Base-by-base conservation (phyloP, 163 green algal species). In the Chlamydomonas reinhardtii region DNA sequence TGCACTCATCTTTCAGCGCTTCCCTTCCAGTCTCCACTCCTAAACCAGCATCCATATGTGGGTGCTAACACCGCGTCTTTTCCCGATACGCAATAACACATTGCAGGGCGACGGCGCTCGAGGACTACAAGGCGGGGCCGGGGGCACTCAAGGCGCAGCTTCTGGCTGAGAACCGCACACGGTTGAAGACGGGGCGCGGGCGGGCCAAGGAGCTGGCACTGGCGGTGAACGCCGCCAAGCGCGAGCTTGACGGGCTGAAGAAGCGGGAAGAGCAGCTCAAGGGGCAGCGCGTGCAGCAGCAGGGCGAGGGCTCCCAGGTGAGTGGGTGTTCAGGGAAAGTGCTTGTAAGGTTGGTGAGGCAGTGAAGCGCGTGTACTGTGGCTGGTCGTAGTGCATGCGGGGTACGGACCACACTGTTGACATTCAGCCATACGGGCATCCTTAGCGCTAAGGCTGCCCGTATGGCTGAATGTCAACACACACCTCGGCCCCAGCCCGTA, bases 181-280 rank as follows among this genome's bases (percentile, higher is more conserved):
- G 85, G 83, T 79, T 91, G 37, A 79, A 71, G 39, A 34, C 79
- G 2, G 56, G 81, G 20, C 70, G 70, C 22, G 65, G 27, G 52
- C 84, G 29, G 48, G 80, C 76, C 71, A 85, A 91, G 88, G 90
- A 95, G 74, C 84, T 96, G 74, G 92, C 84, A 2, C 71, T 94
- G 39, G 29, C 61, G 14, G 91, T 96, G 17, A 96, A 96, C 73
- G 76, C 52, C 3, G 75, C 82, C 65, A 96, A 95, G 89, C 84
- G 76, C 17, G 86, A 93, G 70, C 77, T 96, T 19, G 92, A 95
- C 82, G 74, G 62, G 34, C 54, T 92, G 4, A 92, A 91, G 56
- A 56, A 29, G 6, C 48, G 59, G 61, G 85, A 83, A 22, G 88
- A 93, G 32, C 43, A 87, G 56, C 59, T 92, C 56, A 89, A 88